phyloP scores from a whole-genome alignment of 2,329 filamentous ascomycete genomes.

The Myriosclerotinia scirpicola region DNA sequence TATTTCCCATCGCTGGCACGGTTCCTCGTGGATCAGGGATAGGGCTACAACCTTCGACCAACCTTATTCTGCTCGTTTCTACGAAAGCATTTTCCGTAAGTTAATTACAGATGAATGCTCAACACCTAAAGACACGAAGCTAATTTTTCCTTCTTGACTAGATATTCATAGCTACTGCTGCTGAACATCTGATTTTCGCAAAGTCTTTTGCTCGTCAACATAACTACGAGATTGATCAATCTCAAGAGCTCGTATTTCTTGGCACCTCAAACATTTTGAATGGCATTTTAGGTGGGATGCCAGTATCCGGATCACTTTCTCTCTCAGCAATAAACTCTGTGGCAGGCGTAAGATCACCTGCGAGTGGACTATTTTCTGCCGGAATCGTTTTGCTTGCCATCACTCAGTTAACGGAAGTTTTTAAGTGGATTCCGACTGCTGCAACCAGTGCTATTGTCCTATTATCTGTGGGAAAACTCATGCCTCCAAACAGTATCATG shows the following conservation, averaged over 20 bases:
- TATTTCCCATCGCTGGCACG: not conserved
- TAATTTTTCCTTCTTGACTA: not conserved
- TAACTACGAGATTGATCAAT: conserved; percentile 62
- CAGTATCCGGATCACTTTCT: conserved; percentile 65
- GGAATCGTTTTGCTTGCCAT: conserved; percentile 62
- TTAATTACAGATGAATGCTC: not conserved
- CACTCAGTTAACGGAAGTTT: conserved; percentile 58
- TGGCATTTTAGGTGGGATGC: conserved; percentile 63
- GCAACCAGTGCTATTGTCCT: conserved; percentile 63
- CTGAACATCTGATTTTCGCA: conserved; percentile 65
- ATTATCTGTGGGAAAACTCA: conserved; percentile 1
- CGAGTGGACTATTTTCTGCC: conserved; percentile 60
- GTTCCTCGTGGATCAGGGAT: not conserved
- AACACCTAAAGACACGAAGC: not conserved
- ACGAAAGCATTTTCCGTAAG: conserved; percentile 47
- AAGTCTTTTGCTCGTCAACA: conserved; percentile 63
- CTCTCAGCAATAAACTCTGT: conserved; percentile 66
- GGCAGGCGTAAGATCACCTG: conserved; percentile 60
- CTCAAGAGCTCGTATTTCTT: conserved; percentile 64
- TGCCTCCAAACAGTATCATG: not conserved
- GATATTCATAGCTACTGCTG: conserved; percentile 53
- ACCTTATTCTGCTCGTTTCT: conserved; percentile 7
- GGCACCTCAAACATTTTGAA: conserved; percentile 63
- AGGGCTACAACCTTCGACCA: not conserved
- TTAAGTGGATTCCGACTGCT: conserved; percentile 69